phyloP scores from a whole-genome alignment of 768 basidiomycete species.

The Russula griseocarnosa region DNA sequence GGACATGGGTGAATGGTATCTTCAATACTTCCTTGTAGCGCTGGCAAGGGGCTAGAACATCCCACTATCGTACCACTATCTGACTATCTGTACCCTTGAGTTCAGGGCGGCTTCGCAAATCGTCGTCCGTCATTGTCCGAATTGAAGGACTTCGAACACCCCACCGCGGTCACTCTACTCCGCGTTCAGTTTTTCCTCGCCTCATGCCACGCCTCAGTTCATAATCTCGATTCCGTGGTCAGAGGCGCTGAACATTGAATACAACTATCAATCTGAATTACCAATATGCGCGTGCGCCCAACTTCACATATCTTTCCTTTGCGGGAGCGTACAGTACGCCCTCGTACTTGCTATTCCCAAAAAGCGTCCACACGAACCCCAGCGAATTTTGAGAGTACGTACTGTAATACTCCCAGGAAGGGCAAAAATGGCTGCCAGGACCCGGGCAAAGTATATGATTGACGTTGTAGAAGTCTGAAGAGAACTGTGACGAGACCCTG shows the following conservation, averaged over 20 bases:
- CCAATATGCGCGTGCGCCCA: not conserved
- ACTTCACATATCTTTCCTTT: not conserved
- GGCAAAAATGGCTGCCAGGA: not conserved
- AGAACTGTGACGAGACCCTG: slow-evolving; percentile 13
- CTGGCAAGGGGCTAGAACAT: slow-evolving; percentile 23
- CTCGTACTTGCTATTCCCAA: not conserved
- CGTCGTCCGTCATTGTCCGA: slow-evolving; percentile 14
- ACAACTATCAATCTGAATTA: not conserved
- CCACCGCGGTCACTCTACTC: slow-evolving; percentile 1
- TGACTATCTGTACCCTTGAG: slow-evolving; percentile 10
- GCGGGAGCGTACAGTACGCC: not conserved
- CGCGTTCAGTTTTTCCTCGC: not conserved
- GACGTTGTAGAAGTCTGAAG: slow-evolving; percentile 18
- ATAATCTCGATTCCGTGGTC: not conserved
- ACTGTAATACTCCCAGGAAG: slow-evolving; percentile 8
- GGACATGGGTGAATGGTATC: slow-evolving; percentile 10
- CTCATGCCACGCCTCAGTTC: slow-evolving; percentile 3
- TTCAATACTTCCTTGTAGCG: slow-evolving; percentile 18
- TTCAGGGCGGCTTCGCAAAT: slow-evolving; percentile 17
- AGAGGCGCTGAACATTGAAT: too few relatives aligned
- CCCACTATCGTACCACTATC: slow-evolving; percentile 22
- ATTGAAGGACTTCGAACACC: slow-evolving; percentile 21
- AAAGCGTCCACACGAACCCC: not conserved
- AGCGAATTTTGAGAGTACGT: slow-evolving; percentile 2
- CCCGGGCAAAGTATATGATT: slow-evolving; percentile 6